Base-by-base conservation (phyloP, 225 moss, liverwort and hornwort genomes). In the Physcomitrium patens region DNA sequence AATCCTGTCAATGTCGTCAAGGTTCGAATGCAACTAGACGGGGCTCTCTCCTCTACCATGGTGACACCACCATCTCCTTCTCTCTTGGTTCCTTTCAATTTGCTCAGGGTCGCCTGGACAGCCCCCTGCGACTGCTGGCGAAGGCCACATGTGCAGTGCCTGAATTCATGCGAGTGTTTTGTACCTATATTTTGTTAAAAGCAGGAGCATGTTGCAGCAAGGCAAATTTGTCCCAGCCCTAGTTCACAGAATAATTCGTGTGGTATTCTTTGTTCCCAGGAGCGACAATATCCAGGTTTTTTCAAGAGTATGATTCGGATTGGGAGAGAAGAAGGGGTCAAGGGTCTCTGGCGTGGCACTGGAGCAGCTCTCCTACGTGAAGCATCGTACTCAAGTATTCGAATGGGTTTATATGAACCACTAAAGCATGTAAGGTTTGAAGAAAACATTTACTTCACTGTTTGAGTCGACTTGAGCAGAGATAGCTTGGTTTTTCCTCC, bases 1-100 rank as follows among this genome's bases (percentile, higher is more conserved):
- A 93, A 93, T 76, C 93, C 93, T 19, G 86, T 93, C 44, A 93
- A 93, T 76, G 93, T 93, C n/a, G 87, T 93, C 71, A 93, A 93
- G 83, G 91, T 93, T 79, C 93, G 93, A 17, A 93, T 93, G 93
- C 93, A 93, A 74, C 79, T 93, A 46, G 93, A 93, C 76, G 93
- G 91, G 8, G 93, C 93, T 27, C 93, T 93, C 72, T 82, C 87
- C 68, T 73, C 78, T 31, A 80, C 84, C 53, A 71, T 79, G 85
- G 86, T 81, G 64, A 55, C 67, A 73, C 41, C 80, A 12, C 56
- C 50, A n/a, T 53, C 56, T 42, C 55, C 48, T 58, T 28, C 44
- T 67, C 70, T 47, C 13, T 47, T 46, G 27, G 44, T 49, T 74
- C 50, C 45, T 65, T 64, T 10, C 27, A 12, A 23, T 41, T 53